These are phyloP conservation scores for Rubroboletus satanas DNA, from an alignment of 768 basidiomycete species.

Conservation along the genomic window DNA sequence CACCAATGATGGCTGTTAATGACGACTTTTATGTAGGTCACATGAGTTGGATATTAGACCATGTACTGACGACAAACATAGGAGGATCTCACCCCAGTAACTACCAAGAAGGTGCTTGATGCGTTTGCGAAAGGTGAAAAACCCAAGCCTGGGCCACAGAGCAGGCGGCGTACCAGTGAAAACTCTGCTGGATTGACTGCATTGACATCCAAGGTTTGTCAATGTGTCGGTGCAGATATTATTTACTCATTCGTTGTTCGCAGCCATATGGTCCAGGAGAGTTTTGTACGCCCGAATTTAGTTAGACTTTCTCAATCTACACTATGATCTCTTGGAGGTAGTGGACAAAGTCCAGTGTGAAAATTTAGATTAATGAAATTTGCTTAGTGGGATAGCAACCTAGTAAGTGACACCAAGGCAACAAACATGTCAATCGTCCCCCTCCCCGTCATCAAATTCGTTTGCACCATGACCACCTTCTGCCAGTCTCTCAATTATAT, in stretches of 20 bases:
- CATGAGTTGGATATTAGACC: neutral
- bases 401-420: neutral
- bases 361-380: neutral
- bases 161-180: slow-evolving; percentile 81
- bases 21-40: slow-evolving; percentile 91
- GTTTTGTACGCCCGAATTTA: slow-evolving; percentile 81
- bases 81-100: slow-evolving; percentile 80
- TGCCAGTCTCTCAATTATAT: slow-evolving; percentile 63
- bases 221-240: neutral
- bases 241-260: slow-evolving; percentile 12
- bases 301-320: slow-evolving; percentile 38
- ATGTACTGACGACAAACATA: slow-evolving; percentile 29
- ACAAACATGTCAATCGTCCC: slow-evolving; percentile 59
- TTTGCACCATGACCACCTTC: slow-evolving; percentile 70
- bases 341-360: neutral
- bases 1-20: slow-evolving; percentile 92
- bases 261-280: slow-evolving; percentile 95
- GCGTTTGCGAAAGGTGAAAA: slow-evolving; percentile 78
- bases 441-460: slow-evolving; percentile 78
- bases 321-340: neutral
- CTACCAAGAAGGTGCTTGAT: slow-evolving; percentile 76
- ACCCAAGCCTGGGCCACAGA: slow-evolving; percentile 93
- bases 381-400: neutral
- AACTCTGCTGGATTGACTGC: slow-evolving; percentile 90
- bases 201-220: slow-evolving; percentile 64